These are phyloP conservation scores for Heliamphora exappendiculata DNA, from an alignment of 148 eudicot species.

Conservation along the genomic window DNA sequence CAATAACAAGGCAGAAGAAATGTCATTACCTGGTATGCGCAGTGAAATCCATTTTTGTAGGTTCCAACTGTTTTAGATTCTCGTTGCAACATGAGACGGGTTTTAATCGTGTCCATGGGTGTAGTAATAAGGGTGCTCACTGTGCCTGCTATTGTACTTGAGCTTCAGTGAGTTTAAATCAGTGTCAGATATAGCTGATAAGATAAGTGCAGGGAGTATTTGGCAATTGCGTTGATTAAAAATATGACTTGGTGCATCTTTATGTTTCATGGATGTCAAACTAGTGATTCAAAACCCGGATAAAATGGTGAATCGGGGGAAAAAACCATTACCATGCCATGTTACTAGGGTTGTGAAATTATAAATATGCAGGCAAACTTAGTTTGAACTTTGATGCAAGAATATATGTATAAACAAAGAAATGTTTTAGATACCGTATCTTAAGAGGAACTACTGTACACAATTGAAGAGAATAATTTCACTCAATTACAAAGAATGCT, in stretches of 20 bases:
- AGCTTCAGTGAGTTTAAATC: constrained; percentile 40
- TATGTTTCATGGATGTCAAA: neutral
- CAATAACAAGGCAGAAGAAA: constrained; percentile 10
- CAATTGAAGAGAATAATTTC: neutral
- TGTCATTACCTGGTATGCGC: constrained; percentile 66
- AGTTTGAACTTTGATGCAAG: neutral
- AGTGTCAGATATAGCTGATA: constrained; percentile 18
- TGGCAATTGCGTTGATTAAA: neutral
- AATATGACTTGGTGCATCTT: neutral
- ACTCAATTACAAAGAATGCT: neutral
- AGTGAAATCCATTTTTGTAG: constrained; percentile 76
- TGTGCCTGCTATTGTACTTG: constrained; percentile 72
- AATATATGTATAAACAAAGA: neutral
- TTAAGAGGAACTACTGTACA: neutral
- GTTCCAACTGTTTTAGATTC: constrained; percentile 49
- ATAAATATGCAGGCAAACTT: neutral
- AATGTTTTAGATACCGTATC: neutral
- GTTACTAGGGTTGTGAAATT: neutral
- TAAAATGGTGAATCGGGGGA: neutral
- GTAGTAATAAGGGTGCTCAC: constrained; percentile 82
- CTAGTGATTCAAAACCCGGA: neutral
- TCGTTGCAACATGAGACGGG: constrained; percentile 87
- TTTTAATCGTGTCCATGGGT: constrained; percentile 87
- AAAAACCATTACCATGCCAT: neutral
- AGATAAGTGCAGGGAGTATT: neutral